phyloP scores from a whole-genome alignment of 2,329 filamentous ascomycete genomes.

The Epichloe uncinata region DNA sequence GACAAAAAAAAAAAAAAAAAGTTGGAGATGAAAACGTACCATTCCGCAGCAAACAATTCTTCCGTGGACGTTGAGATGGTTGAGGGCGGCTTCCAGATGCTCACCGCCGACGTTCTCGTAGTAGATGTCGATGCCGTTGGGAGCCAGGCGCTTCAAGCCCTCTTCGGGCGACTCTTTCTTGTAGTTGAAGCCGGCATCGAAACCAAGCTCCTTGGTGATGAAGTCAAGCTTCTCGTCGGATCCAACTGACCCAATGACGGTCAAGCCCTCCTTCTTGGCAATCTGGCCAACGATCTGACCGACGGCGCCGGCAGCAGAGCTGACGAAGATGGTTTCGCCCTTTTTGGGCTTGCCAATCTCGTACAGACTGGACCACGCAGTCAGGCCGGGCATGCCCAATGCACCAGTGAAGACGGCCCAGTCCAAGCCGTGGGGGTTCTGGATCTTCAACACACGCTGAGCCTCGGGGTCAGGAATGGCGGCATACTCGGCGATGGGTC shows the following conservation, averaged over 20 bases:
- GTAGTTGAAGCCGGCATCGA: conserved; percentile 66
- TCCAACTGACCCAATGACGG: conserved; percentile 68
- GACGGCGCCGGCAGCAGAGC: conserved; percentile 67
- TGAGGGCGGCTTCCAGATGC: conserved; percentile 33
- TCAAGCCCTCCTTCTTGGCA: conserved; percentile 67
- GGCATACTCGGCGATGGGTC: conserved; percentile 59
- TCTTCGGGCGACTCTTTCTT: conserved; percentile 63
- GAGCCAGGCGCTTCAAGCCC: conserved; percentile 57
- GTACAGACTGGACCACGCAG: conserved; percentile 56
- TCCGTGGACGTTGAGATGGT: conserved; percentile 43
- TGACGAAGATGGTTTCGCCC: conserved; percentile 70
- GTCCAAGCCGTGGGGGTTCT: conserved; percentile 58
- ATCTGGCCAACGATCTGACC: conserved; percentile 75
- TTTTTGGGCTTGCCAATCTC: conserved; percentile 51
- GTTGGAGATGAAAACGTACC: conserved; percentile 23
- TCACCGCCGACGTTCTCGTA: conserved; percentile 42
- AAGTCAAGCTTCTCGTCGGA: conserved; percentile 69
- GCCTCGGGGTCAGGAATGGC: conserved; percentile 33
- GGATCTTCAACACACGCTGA: conserved; percentile 37
- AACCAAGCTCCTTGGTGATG: conserved; percentile 35
- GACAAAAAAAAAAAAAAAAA: not conserved
- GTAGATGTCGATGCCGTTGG: conserved; percentile 61
- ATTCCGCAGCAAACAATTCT: conserved; percentile 54
- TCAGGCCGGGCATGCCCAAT: conserved; percentile 48
- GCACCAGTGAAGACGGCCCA: conserved; percentile 57